phyloP scores from a whole-genome alignment of 768 basidiomycete genomes.

The Kondoa subrosea region DNA sequence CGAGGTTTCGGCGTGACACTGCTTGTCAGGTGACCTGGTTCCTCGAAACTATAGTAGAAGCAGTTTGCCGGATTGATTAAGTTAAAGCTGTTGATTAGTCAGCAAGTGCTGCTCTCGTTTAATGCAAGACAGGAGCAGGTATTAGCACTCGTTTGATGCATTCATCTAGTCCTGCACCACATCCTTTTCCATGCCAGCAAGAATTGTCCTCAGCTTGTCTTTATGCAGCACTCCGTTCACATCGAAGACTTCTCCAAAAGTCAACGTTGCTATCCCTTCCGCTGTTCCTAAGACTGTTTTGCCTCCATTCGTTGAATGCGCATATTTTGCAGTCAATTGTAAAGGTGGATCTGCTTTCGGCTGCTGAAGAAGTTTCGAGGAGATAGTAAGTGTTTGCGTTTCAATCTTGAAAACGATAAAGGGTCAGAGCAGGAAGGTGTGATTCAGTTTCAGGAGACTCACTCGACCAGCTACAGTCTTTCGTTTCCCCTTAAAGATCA shows the following conservation, averaged over 20 bases:
- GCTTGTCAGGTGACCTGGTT: too few relatives aligned
- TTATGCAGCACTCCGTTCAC: constrained; percentile 61
- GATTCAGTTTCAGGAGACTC: constrained; percentile 28
- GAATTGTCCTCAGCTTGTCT: constrained; percentile 58
- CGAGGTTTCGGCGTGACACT: too few relatives aligned
- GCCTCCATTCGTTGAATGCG: constrained; percentile 65
- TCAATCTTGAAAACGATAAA: constrained; percentile 49
- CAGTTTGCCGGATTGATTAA: background rate
- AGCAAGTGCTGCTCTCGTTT: background rate
- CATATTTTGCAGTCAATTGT: constrained; percentile 48
- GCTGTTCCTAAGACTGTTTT: constrained; percentile 63
- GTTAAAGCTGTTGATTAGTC: background rate
- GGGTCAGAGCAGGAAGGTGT: constrained; percentile 6
- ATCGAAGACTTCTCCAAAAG: constrained; percentile 59
- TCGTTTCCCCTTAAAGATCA: constrained; percentile 72
- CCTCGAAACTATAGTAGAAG: too few relatives aligned
- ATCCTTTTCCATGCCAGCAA: constrained; percentile 38
- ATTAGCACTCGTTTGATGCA: background rate
- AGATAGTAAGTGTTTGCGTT: constrained; percentile 68
- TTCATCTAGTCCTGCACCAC: too few relatives aligned
- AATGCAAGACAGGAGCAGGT: background rate
- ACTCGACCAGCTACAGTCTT: constrained; percentile 78
- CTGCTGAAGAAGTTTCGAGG: constrained; percentile 47
- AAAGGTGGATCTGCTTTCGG: constrained; percentile 47
- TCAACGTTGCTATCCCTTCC: constrained; percentile 42